Evolutionary conservation across 306 rosid genomes (phyloP).

Genomic region (Alnus rubra): DNA sequence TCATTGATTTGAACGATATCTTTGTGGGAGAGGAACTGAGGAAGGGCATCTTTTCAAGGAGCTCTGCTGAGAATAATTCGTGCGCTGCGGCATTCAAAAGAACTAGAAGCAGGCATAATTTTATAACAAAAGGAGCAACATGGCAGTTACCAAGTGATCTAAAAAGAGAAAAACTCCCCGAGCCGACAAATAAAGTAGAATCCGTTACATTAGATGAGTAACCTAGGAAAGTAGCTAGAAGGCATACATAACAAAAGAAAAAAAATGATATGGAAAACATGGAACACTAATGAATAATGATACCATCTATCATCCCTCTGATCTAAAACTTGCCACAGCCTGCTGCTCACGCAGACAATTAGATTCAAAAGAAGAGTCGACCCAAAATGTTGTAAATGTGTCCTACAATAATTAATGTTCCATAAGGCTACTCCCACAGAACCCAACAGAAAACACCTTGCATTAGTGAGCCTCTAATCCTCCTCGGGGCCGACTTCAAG

Average conservation of each 20-base stretch:
- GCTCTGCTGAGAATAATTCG: neutral
- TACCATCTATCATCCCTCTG: conserved; percentile 8
- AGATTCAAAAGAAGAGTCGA: conserved; percentile 15
- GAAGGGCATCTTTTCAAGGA: neutral
- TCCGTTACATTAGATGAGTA: conserved; percentile 20
- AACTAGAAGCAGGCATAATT: no score
- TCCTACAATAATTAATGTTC: conserved; percentile 19
- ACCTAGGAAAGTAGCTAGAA: conserved; percentile 29
- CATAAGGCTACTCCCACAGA: conserved; percentile 10
- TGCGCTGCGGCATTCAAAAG: neutral
- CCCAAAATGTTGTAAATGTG: conserved; percentile 21
- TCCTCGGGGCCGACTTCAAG: conserved; percentile 58
- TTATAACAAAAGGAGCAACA: neutral
- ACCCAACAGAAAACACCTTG: neutral
- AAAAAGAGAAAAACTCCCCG: neutral
- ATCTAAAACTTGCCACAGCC: conserved; percentile 6
- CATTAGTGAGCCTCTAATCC: conserved; percentile 22
- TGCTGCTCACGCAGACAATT: neutral
- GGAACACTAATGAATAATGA: conserved; percentile 8
- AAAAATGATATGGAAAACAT: conserved; percentile 7
- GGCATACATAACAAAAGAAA: conserved; percentile 17
- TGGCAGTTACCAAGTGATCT: neutral
- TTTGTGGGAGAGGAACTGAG: neutral
- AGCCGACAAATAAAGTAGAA: conserved; percentile 4
- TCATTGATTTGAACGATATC: neutral